Evolutionary conservation across 2,329 filamentous ascomycete genomes (phyloP), one percentile per base, ranked within the genome.

Genomic region (Ophiostoma australiae): DNA sequence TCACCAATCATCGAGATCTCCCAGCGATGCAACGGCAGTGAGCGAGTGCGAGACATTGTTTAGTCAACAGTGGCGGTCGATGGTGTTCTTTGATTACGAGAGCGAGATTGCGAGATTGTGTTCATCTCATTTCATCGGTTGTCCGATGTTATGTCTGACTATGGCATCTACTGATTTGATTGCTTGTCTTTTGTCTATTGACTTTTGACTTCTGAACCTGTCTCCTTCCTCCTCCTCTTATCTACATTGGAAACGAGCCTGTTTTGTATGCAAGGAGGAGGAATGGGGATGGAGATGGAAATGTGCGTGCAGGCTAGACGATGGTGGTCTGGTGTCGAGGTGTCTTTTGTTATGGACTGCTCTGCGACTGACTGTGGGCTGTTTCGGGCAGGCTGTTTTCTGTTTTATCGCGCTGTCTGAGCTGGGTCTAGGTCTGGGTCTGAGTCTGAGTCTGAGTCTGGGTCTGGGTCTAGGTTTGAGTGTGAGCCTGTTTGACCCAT

Each of bases 241-340:
- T 17, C 4, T 27, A 3, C 4, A 15, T 13, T n/a, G 23, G 10
- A 58, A 58, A 58, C 52, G 52, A 58, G 52, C 52, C 8, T 58
- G 52, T 58, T 58, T 58, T n/a, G 52, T 27, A 27, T 15, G n/a
- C 48, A 55, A 58, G 52, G 52, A 58, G n/a, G 48, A 55, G 23
- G 23, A 41, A 1, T n/a, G n/a, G 27, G 27, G 27, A 31, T 31
- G 27, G 27, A 3, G 27, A 31, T 31, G 27, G 27, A 31, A 31
- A 31, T 3, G 27, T 31, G 27, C 27, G 27, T 31, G 27, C 27
- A 31, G 27, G 27, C 27, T 31, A 3, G 27, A 31, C 1, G 27
- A 31, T 31, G 27, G 27, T 31, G 27, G 27, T 31, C 27, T 31
- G 27, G 27, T 48, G 44, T n/a, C 44, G 44, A n/a, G 17, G 37